These are phyloP conservation scores for Boechera divaricarpa DNA, from an alignment of 345 rosid genomes.

Conservation along the genomic window DNA sequence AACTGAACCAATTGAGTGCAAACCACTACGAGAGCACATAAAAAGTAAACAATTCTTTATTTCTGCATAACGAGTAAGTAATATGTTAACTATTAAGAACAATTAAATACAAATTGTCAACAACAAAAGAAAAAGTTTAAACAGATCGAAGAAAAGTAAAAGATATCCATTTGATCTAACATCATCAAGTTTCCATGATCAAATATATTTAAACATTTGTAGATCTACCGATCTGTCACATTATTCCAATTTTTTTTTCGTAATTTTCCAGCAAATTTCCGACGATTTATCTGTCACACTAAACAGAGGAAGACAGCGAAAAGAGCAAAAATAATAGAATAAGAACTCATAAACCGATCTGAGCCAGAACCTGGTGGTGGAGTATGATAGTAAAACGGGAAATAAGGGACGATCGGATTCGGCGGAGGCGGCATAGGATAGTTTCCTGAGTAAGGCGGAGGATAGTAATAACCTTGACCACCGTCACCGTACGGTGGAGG, in stretches of 20 bases:
- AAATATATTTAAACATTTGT: conserved; percentile 11
- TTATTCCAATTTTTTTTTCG: not conserved
- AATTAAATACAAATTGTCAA: conserved; percentile 39
- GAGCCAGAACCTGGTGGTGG: conserved; percentile 64
- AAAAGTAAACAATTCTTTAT: conserved; percentile 30
- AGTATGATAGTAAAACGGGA: conserved; percentile 75
- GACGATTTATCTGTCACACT: conserved; percentile 19
- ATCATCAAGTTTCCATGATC: conserved; percentile 32
- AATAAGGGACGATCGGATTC: conserved; percentile 96
- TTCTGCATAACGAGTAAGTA: conserved; percentile 22
- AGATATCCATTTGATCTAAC: conserved; percentile 36
- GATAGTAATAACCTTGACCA: conserved; percentile 60
- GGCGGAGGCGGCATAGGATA: conserved; percentile 86
- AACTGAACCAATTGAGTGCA: conserved; percentile 15
- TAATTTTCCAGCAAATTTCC: conserved; percentile 11
- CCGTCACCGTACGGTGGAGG: conserved; percentile 53
- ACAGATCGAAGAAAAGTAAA: conserved; percentile 32
- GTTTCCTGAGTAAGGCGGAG: conserved; percentile 61
- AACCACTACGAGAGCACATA: not conserved
- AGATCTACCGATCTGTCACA: conserved; percentile 35
- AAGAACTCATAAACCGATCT: conserved; percentile 17
- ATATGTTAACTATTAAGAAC: conserved; percentile 39
- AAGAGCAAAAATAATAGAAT: not conserved
- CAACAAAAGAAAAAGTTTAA: conserved; percentile 10
- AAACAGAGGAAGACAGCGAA: conserved; percentile 30